phyloP scores from a whole-genome alignment of 1,284 basidiomycete genomes.

The Apiotrichum sp. region DNA sequence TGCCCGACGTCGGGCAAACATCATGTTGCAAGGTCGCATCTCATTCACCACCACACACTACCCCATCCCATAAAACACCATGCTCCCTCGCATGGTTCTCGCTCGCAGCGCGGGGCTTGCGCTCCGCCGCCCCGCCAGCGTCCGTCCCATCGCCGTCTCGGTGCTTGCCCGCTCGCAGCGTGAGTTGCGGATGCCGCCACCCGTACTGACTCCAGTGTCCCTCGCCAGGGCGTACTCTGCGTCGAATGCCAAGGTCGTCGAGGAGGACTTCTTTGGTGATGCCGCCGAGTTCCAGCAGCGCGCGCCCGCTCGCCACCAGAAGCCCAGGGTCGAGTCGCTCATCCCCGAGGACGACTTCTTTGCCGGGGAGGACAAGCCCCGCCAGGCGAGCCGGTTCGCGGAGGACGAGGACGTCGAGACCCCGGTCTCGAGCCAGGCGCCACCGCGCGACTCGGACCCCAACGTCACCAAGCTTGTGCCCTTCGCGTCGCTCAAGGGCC shows the following conservation, averaged over 20 bases:
- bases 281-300: background rate
- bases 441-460: background rate
- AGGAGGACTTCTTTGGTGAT: constrained; percentile 10
- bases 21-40: no score
- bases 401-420: constrained; percentile 2
- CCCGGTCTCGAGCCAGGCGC: background rate
- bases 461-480: constrained; percentile 19
- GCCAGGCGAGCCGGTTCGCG: background rate
- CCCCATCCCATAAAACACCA: background rate
- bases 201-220: background rate
- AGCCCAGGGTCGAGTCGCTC: background rate
- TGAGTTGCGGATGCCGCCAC: background rate
- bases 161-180: background rate
- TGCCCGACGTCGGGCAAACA: no score
- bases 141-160: background rate
- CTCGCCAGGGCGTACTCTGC: constrained; percentile 11
- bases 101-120: background rate
- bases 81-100: constrained; percentile 2
- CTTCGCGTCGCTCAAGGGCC: constrained; percentile 51
- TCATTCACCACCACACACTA: background rate
- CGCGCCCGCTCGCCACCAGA: no score
- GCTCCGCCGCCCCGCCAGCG: background rate
- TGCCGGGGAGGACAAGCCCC: background rate
- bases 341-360: constrained; percentile 15
- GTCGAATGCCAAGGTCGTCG: constrained; percentile 15